Evolutionary conservation across 345 rosid genomes (phyloP).

Genomic region (Camelina sativa): DNA sequence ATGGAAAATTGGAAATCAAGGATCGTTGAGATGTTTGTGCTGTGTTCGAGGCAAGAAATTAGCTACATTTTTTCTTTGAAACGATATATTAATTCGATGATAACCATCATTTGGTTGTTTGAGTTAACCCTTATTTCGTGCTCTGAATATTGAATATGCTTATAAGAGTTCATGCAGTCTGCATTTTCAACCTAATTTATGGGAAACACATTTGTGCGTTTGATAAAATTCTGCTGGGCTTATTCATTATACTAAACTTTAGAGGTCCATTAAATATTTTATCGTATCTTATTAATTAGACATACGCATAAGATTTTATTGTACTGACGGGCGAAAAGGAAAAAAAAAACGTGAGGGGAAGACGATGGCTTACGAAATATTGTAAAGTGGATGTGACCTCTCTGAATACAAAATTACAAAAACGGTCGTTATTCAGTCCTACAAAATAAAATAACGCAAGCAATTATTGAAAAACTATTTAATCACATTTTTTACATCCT

Average conservation of each 20-base stretch:
- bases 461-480: slow-evolving; percentile 26
- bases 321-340: neutral
- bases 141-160: slow-evolving; percentile 1
- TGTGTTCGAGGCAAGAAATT: neutral
- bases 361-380: slow-evolving; percentile 35
- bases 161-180: slow-evolving; percentile 18
- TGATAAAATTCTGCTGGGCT: slow-evolving; percentile 9
- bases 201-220: neutral
- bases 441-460: slow-evolving; percentile 4
- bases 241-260: neutral
- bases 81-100: neutral
- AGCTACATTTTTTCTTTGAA: neutral
- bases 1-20: neutral
- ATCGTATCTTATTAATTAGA: too few species aligned
- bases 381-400: slow-evolving; percentile 35
- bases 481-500: slow-evolving; percentile 10
- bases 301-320: neutral
- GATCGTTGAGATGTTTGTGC: neutral
- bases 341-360: neutral
- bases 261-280: slow-evolving; percentile 18
- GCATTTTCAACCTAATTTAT: slow-evolving; percentile 36
- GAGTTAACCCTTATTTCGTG: neutral
- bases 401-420: slow-evolving; percentile 24
- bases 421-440: slow-evolving; percentile 15
- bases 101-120: neutral